phyloP scores from a whole-genome alignment of 2,329 filamentous ascomycete species.

The Celoporthe dispersa region DNA sequence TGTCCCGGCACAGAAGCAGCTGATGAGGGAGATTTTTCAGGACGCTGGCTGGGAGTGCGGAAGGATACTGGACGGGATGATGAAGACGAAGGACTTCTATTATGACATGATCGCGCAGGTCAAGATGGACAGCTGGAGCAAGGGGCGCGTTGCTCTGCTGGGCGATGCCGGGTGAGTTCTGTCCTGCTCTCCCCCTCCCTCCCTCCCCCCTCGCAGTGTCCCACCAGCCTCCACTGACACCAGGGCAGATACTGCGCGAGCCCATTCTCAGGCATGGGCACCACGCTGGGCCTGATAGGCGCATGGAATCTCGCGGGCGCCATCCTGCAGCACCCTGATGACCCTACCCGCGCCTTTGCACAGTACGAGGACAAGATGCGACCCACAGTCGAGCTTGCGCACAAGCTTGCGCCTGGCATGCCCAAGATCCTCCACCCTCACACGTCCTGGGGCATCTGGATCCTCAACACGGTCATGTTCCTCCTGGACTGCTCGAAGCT shows the following conservation, averaged over 20 bases:
- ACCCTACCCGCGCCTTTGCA: conserved; percentile 38
- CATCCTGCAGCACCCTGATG: conserved; percentile 36
- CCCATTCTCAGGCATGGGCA: conserved; percentile 53
- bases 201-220: background rate
- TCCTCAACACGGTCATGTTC: conserved; percentile 31
- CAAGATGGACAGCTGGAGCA: conserved; percentile 41
- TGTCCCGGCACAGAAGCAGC: conserved; percentile 42
- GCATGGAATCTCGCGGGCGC: conserved; percentile 58
- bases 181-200: no score
- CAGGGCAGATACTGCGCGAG: conserved; percentile 45
- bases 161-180: conserved; percentile 50
- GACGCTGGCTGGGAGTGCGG: conserved; percentile 51
- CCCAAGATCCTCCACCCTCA: conserved; percentile 36
- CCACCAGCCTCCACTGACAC: conserved; percentile 1
- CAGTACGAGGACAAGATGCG: conserved; percentile 47
- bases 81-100: conserved; percentile 38
- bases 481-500: conserved; percentile 6
- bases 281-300: conserved; percentile 48
- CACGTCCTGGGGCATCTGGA: conserved; percentile 36
- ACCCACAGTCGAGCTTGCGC: conserved; percentile 44
- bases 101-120: conserved; percentile 48
- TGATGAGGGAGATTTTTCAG: conserved; percentile 45
- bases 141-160: conserved; percentile 45
- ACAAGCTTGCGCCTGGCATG: conserved; percentile 40
- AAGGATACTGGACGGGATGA: conserved; percentile 43